phyloP scores from a whole-genome alignment of 2,329 filamentous ascomycete species.

The Beauveria bassiana region DNA sequence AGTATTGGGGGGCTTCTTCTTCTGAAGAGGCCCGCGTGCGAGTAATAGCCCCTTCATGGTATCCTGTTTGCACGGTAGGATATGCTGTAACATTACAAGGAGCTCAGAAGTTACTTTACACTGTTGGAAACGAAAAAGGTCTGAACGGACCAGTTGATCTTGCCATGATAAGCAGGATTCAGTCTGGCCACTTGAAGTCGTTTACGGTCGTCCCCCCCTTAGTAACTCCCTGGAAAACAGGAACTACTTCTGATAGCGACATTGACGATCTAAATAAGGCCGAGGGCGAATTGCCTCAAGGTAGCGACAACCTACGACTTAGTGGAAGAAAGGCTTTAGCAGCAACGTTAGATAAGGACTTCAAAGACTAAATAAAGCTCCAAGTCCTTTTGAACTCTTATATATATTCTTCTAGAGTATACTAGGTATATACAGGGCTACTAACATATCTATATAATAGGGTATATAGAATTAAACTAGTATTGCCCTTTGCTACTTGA shows the following conservation, averaged over 20 bases:
- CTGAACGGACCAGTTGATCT: not conserved
- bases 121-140: not conserved
- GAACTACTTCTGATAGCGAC: not conserved
- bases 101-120: not conserved
- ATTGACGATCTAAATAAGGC: not conserved
- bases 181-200: not conserved
- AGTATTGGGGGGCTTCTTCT: not conserved
- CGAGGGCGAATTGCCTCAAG: not conserved
- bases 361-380: not conserved
- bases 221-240: not conserved
- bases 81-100: not conserved
- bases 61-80: not conserved
- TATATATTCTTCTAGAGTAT: no score
- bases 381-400: no score
- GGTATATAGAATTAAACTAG: no score
- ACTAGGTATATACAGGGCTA: no score
- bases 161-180: not conserved
- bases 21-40: not conserved
- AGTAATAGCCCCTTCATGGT: not conserved
- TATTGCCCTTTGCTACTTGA: no score
- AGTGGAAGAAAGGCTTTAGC: not conserved
- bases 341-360: not conserved
- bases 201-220: not conserved
- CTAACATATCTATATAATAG: no score
- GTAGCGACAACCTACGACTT: not conserved